phyloP scores from a whole-genome alignment of 164 flowering plant genomes.

The Liriodendron chinense region DNA sequence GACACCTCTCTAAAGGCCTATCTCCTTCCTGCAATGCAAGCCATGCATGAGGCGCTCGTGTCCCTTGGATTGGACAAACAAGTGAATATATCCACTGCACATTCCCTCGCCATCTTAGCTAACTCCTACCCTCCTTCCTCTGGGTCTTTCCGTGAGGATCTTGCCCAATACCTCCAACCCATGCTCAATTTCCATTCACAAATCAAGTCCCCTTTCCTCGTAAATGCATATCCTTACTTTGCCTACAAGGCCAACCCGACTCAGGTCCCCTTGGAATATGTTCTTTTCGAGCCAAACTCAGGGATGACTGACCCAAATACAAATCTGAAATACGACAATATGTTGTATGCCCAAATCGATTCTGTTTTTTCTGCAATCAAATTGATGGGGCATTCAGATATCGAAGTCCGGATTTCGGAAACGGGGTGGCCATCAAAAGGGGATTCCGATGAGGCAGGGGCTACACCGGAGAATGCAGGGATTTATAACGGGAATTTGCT shows the following conservation, averaged over 20 bases:
- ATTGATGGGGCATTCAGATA: conserved; percentile 70
- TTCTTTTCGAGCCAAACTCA: conserved; percentile 61
- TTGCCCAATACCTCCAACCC: conserved; percentile 50
- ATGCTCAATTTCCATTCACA: conserved; percentile 62
- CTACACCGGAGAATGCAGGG: conserved; percentile 71
- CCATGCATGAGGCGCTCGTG: conserved; percentile 47
- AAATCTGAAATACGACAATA: conserved; percentile 72
- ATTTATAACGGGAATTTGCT: conserved; percentile 73
- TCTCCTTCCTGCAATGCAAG: conserved; percentile 79
- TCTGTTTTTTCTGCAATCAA: conserved; percentile 82
- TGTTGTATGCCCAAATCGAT: conserved; percentile 93
- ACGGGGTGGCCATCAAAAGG: conserved; percentile 99
- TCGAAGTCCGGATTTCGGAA: conserved; percentile 76
- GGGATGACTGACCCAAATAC: conserved; percentile 56
- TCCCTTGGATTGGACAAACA: conserved; percentile 49
- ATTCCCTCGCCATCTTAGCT: conserved; percentile 52
- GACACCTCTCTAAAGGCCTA: conserved; percentile 31
- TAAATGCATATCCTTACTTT: conserved; percentile 88
- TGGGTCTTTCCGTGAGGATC: conserved; percentile 53
- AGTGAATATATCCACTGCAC: conserved; percentile 72
- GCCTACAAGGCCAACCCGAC: conserved; percentile 70
- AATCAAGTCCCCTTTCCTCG: conserved; percentile 67
- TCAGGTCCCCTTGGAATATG: conserved; percentile 51
- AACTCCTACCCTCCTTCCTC: conserved; percentile 84
- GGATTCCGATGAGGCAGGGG: conserved; percentile 75